Evolutionary conservation across 139 green algal genomes (phyloP), one percentile per base, ranked within the genome.

Genomic region (Choricystis sp.): DNA sequence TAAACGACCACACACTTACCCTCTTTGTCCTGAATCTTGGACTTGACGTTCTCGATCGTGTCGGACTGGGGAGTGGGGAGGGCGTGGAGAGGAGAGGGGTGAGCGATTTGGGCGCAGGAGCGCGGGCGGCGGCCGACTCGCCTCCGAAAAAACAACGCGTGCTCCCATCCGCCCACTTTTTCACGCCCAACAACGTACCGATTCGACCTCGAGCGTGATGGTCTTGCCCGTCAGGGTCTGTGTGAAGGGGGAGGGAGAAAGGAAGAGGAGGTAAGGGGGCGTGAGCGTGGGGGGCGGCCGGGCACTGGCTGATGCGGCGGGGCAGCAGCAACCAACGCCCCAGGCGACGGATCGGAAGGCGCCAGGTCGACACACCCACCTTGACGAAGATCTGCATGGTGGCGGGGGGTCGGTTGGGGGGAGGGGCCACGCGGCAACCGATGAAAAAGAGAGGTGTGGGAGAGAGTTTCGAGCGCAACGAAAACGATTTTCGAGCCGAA

Each of bases 21-120:
- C 71, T 90, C 85, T 75, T 92, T 90, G 73, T 90, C 85, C 77
- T 92, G 84, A 64, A 92, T 92, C 78, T 92, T 92, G 55, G 72
- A 63, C 80, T 92, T 92, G 20, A 92, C 85, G 61, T 89, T 89
- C 59, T 90, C 84, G 56, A 89, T 89, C 56, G 79, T 85, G 71
- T 85, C 79, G 2, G 76, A 80, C 40, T n/a, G n/a, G n/a, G n/a
- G n/a, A n/a, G n/a, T n/a, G n/a, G n/a, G n/a, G n/a, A n/a, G n/a
- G n/a, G n/a, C n/a, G n/a, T 74, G 64, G 60, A 57, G 27, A 31
- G 19, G 26, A 19, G 31, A 63, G 19, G 26, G 19, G 58, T 31
- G 31, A 56, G 58, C 58, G 58, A 56, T 58, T 23, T 58, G 23
- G 23, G 23, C 23, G 23, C 52, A n/a, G 23, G 52, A 23, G 23